Evolutionary conservation across 2,329 filamentous ascomycete genomes (phyloP).

Genomic region (Aureobasidium lini): DNA sequence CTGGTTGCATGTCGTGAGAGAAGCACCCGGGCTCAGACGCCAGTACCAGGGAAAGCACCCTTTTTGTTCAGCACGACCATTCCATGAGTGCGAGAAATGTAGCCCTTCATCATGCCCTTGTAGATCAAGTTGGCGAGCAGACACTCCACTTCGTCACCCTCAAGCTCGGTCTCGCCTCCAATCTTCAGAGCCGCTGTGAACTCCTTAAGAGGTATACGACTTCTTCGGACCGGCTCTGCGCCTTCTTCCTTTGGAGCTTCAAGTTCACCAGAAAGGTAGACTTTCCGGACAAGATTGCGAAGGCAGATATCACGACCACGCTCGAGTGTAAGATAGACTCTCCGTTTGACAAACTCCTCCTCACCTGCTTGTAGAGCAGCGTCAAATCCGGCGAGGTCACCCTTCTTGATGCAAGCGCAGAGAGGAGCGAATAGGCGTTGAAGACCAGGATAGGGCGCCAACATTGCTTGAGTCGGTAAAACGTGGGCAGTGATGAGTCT

Average conservation of each 20-base stretch:
- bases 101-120: conserved; percentile 71
- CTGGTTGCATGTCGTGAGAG: no score
- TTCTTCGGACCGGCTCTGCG: conserved; percentile 54
- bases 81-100: conserved; percentile 83
- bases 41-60: conserved; percentile 88
- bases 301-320: conserved; percentile 85
- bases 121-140: conserved; percentile 95
- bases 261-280: conserved; percentile 77
- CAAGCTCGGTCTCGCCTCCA: conserved; percentile 44
- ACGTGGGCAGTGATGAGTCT: conserved; percentile 81
- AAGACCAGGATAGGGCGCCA: conserved; percentile 68
- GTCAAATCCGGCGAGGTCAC: conserved; percentile 79
- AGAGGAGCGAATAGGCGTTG: conserved; percentile 73
- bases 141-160: conserved; percentile 88
- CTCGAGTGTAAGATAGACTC: conserved; percentile 92
- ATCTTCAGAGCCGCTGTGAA: conserved; percentile 80
- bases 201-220: conserved; percentile 72
- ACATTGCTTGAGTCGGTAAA: conserved; percentile 64
- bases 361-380: conserved; percentile 71
- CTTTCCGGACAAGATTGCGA: conserved; percentile 84
- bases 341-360: conserved; percentile 84
- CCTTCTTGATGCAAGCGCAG: conserved; percentile 68
- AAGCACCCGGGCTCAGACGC: conserved; percentile 37
- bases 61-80: conserved; percentile 90
- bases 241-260: conserved; percentile 64